Evolutionary conservation across 1,284 basidiomycete species (phyloP), one percentile per base, ranked within the genome.

Genomic region (Puccinia brachypodii): DNA sequence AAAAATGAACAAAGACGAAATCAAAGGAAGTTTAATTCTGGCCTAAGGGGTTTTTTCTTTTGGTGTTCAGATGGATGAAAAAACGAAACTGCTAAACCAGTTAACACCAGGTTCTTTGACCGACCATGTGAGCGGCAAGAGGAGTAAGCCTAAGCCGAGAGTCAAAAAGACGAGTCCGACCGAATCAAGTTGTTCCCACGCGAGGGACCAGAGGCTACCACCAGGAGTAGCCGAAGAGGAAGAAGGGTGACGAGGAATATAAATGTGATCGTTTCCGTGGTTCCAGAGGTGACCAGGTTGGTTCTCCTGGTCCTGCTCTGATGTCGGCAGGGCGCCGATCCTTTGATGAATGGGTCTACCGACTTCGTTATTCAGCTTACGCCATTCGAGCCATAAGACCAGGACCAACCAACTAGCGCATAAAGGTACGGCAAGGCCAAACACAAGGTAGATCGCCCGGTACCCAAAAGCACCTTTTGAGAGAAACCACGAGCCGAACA

Each of bases 381-480:
- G 82, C 83, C 66, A 82, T 42, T 84, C 84, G 82, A 31, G 83
- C 82, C 36, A 83, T 44, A 58, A 68, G 73, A 9, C 84, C 74
- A 16, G 82, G 82, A 76, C 83, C 80, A 82, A 83, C 82, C 31
- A 84, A 73, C n/a, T 83, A 62, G 84, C 83, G 50, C 84, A 83
- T 28, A 85, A 71, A n/a, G 85, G 85, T 13, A 86, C 82, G 36
- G 85, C 82, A 16, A 84, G 78, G 11, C 85, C 85, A 42, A 85
- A 86, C 16, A 84, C 71, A 40, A 82, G 82, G 78, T 85, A 86
- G 38, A 84, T 84, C 42, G 82, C 47, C 38, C 85, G 83, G 81
- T 85, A 85, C 16, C 85, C 85, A 2, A 76, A 50, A n/a, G 84
- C 84, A 33, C 85, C 85, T 9, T 73, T 79, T 2, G 82, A 82